Percentiles rank a stretch among this genome's conserved stretches.
phyloP scores from a whole-genome alignment of 331 rosid genomes.

The Pyrus hybrid region DNA sequence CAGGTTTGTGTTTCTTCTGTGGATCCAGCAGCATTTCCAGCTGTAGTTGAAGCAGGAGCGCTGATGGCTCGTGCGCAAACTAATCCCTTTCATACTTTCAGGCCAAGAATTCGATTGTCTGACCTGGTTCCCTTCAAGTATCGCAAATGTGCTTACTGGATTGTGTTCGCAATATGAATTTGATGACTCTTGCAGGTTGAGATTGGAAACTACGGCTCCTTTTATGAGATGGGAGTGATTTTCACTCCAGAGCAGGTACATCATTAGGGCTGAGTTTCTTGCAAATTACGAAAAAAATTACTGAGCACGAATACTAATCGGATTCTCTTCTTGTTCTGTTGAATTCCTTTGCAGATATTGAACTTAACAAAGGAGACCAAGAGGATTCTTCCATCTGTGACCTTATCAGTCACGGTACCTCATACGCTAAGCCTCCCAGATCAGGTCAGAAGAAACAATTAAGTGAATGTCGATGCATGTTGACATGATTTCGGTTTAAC shows the following conservation, averaged over 20 bases:
- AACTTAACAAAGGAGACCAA: slow-evolving; percentile 66
- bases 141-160: neutral
- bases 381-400: slow-evolving; percentile 65
- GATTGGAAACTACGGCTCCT: slow-evolving; percentile 92
- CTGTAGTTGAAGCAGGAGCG: slow-evolving; percentile 93
- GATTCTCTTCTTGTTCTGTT: neutral
- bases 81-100: slow-evolving; percentile 8
- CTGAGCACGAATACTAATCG: too few species aligned
- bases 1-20: slow-evolving; percentile 95
- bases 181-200: slow-evolving; percentile 47
- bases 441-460: slow-evolving; percentile 36
- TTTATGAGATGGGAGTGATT: slow-evolving; percentile 59
- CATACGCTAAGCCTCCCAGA: slow-evolving; percentile 90
- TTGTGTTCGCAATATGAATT: neutral
- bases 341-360: slow-evolving; percentile 43
- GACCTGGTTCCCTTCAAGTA: neutral
- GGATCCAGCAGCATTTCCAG: slow-evolving; percentile 55
- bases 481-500: neutral
- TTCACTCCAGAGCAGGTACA: slow-evolving; percentile 73
- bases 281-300: neutral
- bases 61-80: slow-evolving; percentile 48
- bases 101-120: neutral
- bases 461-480: too few species aligned
- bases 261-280: neutral
- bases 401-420: slow-evolving; percentile 87